Conservation (phyloP, 495 filamentous ascomycete genomes). For the Penicillium simplicissimum region DNA sequence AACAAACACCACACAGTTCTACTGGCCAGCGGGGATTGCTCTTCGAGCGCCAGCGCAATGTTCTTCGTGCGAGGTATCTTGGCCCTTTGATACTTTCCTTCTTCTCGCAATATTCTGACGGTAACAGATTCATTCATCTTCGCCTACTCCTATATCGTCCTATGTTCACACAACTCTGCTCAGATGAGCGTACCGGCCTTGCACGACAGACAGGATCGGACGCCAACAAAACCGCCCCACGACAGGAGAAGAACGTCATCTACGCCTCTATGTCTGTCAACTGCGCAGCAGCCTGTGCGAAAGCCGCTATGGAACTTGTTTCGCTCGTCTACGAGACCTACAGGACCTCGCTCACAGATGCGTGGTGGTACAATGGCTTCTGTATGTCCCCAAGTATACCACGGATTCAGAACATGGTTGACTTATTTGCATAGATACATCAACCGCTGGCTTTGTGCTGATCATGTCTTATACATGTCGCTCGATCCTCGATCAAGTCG, state of each 20-base stretch:
- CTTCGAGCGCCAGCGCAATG: conserved; percentile 41
- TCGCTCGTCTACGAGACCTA: conserved; percentile 41
- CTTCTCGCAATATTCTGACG: neutral
- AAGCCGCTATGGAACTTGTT: conserved; percentile 41
- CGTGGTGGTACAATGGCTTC: conserved; percentile 52
- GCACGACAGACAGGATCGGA: conserved; percentile 13
- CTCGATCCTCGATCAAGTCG: conserved; percentile 28
- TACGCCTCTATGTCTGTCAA: conserved; percentile 39
- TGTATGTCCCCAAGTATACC: conserved; percentile 32
- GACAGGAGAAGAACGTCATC: conserved; percentile 28
- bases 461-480: conserved; percentile 38
- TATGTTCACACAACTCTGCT: conserved; percentile 47
- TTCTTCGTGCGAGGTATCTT: conserved; percentile 41
- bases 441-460: conserved; percentile 44
- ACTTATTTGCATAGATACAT: conserved; percentile 33
- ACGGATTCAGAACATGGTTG: neutral
- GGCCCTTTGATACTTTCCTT: neutral
- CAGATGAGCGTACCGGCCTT: conserved; percentile 26
- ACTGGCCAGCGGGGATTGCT: conserved; percentile 15
- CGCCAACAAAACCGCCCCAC: neutral
- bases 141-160: conserved; percentile 49
- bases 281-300: conserved; percentile 42
- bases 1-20: conserved; percentile 9
- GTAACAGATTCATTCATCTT: conserved; percentile 43
- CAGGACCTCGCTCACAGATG: conserved; percentile 36